Evolutionary conservation across 1,284 basidiomycete genomes (phyloP).

Genomic region (Leccinum olivaceoglutinosum): DNA sequence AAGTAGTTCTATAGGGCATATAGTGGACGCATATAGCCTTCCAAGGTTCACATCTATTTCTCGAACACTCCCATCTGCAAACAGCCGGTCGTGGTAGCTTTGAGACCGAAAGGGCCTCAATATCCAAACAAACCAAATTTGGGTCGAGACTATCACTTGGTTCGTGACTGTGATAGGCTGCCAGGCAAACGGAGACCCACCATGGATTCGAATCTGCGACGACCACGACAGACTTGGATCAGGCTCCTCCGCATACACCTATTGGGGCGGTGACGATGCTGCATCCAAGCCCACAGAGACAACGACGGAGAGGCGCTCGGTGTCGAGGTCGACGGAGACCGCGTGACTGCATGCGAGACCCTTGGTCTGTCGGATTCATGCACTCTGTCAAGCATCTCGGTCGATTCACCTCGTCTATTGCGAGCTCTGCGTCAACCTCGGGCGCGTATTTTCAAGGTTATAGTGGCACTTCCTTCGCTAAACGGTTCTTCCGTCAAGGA

Average conservation of each 20-base stretch:
- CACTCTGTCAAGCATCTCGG: conserved; percentile 12
- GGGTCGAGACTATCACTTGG: conserved; percentile 2
- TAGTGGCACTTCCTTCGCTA: conserved; percentile 24
- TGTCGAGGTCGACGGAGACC: conserved; percentile 2
- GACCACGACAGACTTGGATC: conserved; percentile 26
- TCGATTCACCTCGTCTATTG: conserved; percentile 7
- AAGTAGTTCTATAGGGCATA: neutral
- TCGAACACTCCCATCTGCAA: conserved; percentile 1
- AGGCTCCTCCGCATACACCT: conserved; percentile 26
- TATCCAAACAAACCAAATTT: conserved; percentile 1
- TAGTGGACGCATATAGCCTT: neutral
- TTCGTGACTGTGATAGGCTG: conserved; percentile 19
- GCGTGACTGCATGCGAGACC: conserved; percentile 1
- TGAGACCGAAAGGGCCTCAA: conserved; percentile 9
- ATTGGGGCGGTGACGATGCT: conserved; percentile 11
- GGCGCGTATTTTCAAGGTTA: too few species aligned
- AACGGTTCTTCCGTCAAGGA: conserved; percentile 23
- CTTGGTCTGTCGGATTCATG: conserved; percentile 10
- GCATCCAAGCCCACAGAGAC: conserved; percentile 8
- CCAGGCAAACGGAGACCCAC: conserved; percentile 16
- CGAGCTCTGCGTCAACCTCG: neutral
- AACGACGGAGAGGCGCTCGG: neutral
- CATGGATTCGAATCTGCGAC: conserved; percentile 26
- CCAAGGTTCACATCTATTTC: neutral
- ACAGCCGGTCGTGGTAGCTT: conserved; percentile 25